Evolutionary conservation across 2,329 filamentous ascomycete genomes (phyloP), one percentile per base, ranked within the genome.

Genomic region (Neurospora sp.): DNA sequence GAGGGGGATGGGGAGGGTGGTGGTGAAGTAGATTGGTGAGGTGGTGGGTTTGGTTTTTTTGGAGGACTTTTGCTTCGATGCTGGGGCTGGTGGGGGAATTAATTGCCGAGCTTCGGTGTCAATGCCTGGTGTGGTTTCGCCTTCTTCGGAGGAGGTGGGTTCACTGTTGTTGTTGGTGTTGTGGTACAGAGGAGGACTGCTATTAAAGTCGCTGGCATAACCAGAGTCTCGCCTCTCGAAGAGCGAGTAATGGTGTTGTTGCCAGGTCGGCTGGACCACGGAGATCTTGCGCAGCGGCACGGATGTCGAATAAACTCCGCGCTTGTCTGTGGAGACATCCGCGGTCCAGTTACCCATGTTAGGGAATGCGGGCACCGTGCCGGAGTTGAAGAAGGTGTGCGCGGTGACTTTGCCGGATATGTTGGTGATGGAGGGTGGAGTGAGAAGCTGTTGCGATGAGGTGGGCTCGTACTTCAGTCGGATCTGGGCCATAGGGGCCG

Each of bases 331-430:
- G 66, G 78, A 74, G 71, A 81, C 81, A 52, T 77, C 77, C 8
- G 75, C 70, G 67, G 77, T 77, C 76, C 82, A 82, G 70, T 83
- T 79, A 82, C 83, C 69, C 67, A 86, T 77, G 77, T 87, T 86
- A 62, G 86, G 85, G 46, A 86, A 80, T 68, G 79, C 74, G 41
- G 78, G 76, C 73, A 85, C 82, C 39, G 83, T 81, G 6, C 79
- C 79, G 3, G 81, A 80, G 71, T 83, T 82, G 76, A 83, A 88
- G 78, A 82, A 87, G 6, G 85, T 88, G 69, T 83, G 81, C 0
- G 85, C 81, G 0, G 81, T 79, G 38, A 88, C 74, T 78, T 88
- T 88, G 70, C 82, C 82, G 4, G 83, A 79, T 8, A 87, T 80
- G 1, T 78, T 79, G 43, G 82, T 83, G 72, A 88, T 77, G 74